Percentiles rank a stretch among this genome's conserved stretches.
Conservation (phyloP, 306 rosid genomes). For the Spatholobus suberectus region DNA sequence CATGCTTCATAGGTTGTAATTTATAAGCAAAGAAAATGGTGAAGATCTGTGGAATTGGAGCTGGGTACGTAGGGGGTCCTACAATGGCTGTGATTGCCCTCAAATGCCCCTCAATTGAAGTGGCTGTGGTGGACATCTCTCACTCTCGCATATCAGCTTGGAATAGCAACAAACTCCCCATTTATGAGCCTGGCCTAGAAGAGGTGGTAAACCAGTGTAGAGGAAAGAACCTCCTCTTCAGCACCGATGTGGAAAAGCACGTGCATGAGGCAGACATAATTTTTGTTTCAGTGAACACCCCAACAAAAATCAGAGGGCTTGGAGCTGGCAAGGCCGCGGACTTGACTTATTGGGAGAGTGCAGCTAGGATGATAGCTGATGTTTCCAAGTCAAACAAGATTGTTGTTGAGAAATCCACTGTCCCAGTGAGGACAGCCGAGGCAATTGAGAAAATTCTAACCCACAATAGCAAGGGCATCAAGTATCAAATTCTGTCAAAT, state of each 20-base stretch:
- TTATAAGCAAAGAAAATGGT: conserved; percentile 58
- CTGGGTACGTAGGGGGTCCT: conserved; percentile 90
- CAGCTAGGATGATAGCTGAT: conserved; percentile 81
- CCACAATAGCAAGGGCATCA: conserved; percentile 66
- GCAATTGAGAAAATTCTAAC: conserved; percentile 70
- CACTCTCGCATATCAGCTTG: conserved; percentile 73
- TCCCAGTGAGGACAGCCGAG: conserved; percentile 85
- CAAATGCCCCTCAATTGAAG: conserved; percentile 76
- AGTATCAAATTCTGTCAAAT: conserved; percentile 73
- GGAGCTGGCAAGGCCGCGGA: conserved; percentile 93
- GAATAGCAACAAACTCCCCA: conserved; percentile 82
- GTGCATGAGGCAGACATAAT: conserved; percentile 76
- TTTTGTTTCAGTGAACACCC: conserved; percentile 81
- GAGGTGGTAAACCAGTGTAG: conserved; percentile 74
- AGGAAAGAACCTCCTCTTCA: conserved; percentile 79
- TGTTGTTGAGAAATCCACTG: conserved; percentile 90
- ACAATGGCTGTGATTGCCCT: conserved; percentile 89
- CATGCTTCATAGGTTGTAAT: conserved; percentile 38
- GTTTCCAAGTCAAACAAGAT: conserved; percentile 70
- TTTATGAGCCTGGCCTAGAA: conserved; percentile 83
- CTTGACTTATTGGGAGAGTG: conserved; percentile 88
- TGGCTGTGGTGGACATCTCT: conserved; percentile 82
- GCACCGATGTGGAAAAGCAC: conserved; percentile 77
- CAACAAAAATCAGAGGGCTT: conserved; percentile 72
- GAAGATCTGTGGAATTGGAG: conserved; percentile 89